Evolutionary conservation across 2,329 filamentous ascomycete species (phyloP), one percentile per base, ranked within the genome.

Genomic region (Neofusicoccum sp.): DNA sequence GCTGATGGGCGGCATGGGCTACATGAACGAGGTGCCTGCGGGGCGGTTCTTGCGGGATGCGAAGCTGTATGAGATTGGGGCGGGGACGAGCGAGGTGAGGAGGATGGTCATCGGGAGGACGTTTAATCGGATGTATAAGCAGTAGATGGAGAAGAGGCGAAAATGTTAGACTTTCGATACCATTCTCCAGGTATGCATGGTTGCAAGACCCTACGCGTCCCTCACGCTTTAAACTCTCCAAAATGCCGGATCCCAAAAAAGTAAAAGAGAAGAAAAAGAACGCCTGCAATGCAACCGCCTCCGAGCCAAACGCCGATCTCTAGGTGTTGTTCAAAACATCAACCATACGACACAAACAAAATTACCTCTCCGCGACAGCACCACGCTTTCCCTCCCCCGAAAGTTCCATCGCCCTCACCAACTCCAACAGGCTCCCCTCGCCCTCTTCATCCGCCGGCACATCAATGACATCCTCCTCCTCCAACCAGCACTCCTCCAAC

Each of bases 11-110:
- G 95, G 93, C 0, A 98, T 93, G 86, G 93, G 93, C 3, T 98
- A 98, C 71, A 86, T 96, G 67, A 96, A 97, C 75, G 95, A 99
- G 78, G 91, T 98, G 79, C 88, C 91, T 0, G 93, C 91, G 0
- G 96, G 93, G 24, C 82, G 93, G 65, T 82, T 98, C 66, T 76
- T 98, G 67, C 79, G 95, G 70, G 86, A 89, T 76, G 86, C 86
- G 3, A 89, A 89, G 72, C 75, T 99, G 63, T 99, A 99, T 74
- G 95, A 98, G 78, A 98, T 99, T 72, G 95, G 95, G 1, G 95
- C 95, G 4, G 95, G 95, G 5, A 98, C 95, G 3, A 96, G 91
- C 63, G 95, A 99, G 78, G 88, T 99, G 54, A 83, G 95, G 66
- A 83, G 93, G 65, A 96, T 98, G 86, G 91, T 99, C 4, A 96